These are phyloP conservation scores for Juglanconis oblonga DNA, from an alignment of 2,329 filamentous ascomycete genomes.

Conservation along the genomic window DNA sequence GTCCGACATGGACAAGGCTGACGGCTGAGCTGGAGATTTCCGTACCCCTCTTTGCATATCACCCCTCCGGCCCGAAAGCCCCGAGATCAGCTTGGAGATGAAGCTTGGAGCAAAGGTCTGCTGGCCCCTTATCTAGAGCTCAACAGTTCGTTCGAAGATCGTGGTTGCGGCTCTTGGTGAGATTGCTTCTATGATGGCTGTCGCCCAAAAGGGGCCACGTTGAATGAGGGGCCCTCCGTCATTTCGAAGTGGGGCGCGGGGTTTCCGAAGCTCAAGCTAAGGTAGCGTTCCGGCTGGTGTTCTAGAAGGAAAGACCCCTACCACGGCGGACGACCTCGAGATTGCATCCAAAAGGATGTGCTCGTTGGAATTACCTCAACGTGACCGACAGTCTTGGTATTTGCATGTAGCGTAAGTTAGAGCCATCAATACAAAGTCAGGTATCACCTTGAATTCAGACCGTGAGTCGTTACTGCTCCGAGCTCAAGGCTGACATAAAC, in stretches of 20 bases:
- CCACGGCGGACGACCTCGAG: background rate
- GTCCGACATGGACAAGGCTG: constrained; percentile 9
- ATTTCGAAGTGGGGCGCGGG: constrained; percentile 5
- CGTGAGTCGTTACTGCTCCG: too few relatives aligned
- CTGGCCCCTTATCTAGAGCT: background rate
- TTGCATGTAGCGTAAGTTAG: too few relatives aligned
- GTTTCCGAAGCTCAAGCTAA: constrained; percentile 6
- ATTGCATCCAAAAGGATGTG: background rate
- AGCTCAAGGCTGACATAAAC: too few relatives aligned
- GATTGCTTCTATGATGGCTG: background rate
- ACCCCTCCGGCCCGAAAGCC: background rate
- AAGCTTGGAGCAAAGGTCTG: background rate
- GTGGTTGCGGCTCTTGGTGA: background rate
- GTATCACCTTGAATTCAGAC: too few relatives aligned
- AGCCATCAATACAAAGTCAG: too few relatives aligned
- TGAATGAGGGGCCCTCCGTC: background rate
- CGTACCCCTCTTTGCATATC: background rate
- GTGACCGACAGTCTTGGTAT: too few relatives aligned
- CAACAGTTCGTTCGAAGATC: background rate
- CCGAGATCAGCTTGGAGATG: constrained; percentile 3
- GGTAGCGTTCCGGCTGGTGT: background rate
- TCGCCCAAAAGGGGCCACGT: background rate
- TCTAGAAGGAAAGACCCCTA: background rate
- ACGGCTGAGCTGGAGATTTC: background rate
- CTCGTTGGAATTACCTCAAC: background rate